A percentile compares a stretch with the other conserved stretches of the same genome.
These are phyloP conservation scores for Symmetrospora coprosmae DNA, from an alignment of 768 basidiomycete genomes.

Conservation along the genomic window DNA sequence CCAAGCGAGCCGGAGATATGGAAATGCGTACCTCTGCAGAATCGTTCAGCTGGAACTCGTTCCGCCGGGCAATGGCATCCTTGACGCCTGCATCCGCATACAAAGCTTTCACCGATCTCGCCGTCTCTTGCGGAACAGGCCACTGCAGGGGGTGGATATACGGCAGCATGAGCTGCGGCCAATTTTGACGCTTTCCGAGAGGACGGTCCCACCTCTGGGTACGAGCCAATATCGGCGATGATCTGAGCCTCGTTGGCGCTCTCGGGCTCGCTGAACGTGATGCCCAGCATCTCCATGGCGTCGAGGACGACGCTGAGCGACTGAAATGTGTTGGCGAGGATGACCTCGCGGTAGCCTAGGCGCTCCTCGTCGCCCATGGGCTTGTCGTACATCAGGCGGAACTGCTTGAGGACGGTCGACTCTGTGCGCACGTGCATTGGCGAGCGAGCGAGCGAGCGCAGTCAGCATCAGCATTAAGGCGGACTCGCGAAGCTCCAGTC, in stretches of 20 bases:
- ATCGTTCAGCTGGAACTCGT: constrained; percentile 95
- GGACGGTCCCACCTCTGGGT: constrained; percentile 4
- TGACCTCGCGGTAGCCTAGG: constrained; percentile 88
- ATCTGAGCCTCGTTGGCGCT: constrained; percentile 45
- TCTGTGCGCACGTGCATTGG: constrained; percentile 37
- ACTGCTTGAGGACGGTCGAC: constrained; percentile 62
- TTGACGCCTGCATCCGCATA: constrained; percentile 63
- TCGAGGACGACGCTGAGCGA: constrained; percentile 59
- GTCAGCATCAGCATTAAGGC: not conserved
- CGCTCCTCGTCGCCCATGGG: constrained; percentile 51
- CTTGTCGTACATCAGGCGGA: constrained; percentile 13
- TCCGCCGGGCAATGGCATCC: constrained; percentile 68
- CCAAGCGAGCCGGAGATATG: not conserved
- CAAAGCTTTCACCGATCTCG: constrained; percentile 61
- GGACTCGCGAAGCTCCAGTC: not conserved
- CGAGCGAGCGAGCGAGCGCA: too few relatives aligned
- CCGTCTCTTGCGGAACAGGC: constrained; percentile 51
- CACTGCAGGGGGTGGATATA: constrained; percentile 6
- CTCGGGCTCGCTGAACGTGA: constrained; percentile 54
- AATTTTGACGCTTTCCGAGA: too few relatives aligned
- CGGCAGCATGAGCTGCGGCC: too few relatives aligned
- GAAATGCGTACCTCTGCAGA: constrained; percentile 44
- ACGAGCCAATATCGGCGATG: constrained; percentile 37
- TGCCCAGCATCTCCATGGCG: constrained; percentile 71
- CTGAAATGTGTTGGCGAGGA: constrained; percentile 57